Percentiles rank a stretch among this genome's conserved stretches.
phyloP scores from a whole-genome alignment of 192 early-diverging fungal species.

The Coemansia sp. region DNA sequence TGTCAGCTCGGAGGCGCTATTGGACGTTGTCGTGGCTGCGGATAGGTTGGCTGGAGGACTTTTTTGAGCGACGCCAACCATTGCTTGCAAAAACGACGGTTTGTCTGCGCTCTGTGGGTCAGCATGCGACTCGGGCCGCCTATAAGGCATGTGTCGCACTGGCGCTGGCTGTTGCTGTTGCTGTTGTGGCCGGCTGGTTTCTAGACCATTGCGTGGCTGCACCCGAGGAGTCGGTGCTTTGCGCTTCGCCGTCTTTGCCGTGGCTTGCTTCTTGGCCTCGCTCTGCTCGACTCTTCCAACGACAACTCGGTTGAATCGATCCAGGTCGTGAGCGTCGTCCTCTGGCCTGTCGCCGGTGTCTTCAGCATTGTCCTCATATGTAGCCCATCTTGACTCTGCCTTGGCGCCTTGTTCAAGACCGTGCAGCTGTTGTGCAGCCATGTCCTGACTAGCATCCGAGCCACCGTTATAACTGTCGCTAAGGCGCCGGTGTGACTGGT shows the following conservation, averaged over 20 bases:
- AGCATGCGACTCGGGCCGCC: neutral
- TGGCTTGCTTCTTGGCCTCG: neutral
- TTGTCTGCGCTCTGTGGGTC: neutral
- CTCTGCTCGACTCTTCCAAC: conserved; percentile 9
- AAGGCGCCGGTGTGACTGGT: neutral
- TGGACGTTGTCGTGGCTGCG: neutral
- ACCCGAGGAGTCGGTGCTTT: neutral
- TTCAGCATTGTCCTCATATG: conserved; percentile 5
- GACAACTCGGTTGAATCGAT: conserved; percentile 20
- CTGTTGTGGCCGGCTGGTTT: neutral
- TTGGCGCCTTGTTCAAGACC: neutral
- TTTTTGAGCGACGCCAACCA: neutral
- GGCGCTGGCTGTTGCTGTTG: neutral
- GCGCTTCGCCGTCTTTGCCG: neutral
- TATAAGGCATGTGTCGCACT: conserved; percentile 3
- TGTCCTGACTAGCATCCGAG: neutral
- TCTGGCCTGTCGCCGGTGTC: neutral
- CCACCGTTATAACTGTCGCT: too few relatives aligned
- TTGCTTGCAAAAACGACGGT: conserved; percentile 14
- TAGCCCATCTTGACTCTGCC: conserved; percentile 27
- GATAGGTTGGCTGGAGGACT: neutral
- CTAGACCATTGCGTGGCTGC: neutral
- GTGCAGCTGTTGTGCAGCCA: neutral
- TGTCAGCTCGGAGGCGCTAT: neutral
- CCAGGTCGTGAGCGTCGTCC: conserved; percentile 2